Base-by-base conservation (phyloP, 495 filamentous ascomycete genomes). In the Amphirosellinia nigrospora region DNA sequence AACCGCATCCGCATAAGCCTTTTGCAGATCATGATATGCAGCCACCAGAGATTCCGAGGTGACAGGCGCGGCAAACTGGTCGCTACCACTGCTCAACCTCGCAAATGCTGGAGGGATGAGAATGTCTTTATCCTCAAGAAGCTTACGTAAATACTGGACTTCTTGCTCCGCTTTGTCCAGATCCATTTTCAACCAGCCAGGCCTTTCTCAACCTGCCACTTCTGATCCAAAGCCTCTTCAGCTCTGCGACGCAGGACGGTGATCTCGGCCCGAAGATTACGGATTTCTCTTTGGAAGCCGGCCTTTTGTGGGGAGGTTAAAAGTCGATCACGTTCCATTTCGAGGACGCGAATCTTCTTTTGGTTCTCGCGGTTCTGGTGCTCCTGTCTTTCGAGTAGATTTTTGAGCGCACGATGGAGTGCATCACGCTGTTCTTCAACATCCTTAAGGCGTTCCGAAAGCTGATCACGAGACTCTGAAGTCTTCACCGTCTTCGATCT, bases 181-280 rank as follows among this genome's bases (percentile, higher is more conserved):
- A 77, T 99, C 96, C 92, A 97, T 98, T 80, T 97, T 97, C 70
- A 99, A 50, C 95, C 94, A 68, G 90, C 87, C 16, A 99, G 85
- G 30, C 94, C 94, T 80, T 97, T 97, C 80, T 99, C 96, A 67
- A 94, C 95, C 80, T 96, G 91, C 88, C 91, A 98, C 82, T 98
- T 98, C 74, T 94, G 92, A 73, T 96, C 93, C n/a, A 98, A 85
- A 26, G 96, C 96, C 65, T 99, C 96, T 72, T 98, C 94, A 30
- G 96, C 94, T 64, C 96, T 90, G 65, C 90, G 89, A 36, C 96
- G 90, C 56, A 99, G 88, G 10, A 89, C 86, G 69, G 91, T 92
- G 70, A 99, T 91, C 77, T 99, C 96, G 10, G 91, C 87, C 66
- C 94, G 90, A 21, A 98, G 84, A 68, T 85, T 88, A 3, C 82